Evolutionary conservation across 202 grass and related monocot genomes (phyloP).

Genomic region (Panicum hallii): DNA sequence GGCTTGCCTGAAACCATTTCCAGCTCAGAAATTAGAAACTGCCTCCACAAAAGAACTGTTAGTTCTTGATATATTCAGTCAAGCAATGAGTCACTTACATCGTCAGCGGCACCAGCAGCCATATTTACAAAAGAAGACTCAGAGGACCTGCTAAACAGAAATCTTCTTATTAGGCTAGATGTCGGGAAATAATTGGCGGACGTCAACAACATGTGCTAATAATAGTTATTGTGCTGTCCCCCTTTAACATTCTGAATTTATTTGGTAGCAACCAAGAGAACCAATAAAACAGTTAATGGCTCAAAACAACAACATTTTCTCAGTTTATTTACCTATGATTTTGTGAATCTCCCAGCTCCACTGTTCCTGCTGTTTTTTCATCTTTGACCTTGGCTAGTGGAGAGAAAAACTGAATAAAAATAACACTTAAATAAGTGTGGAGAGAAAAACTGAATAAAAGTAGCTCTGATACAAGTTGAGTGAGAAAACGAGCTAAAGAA

Average conservation of each 20-base stretch:
- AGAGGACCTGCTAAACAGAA: slow-evolving; percentile 60
- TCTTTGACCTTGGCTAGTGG: slow-evolving; percentile 96
- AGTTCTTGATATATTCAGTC: slow-evolving; percentile 28
- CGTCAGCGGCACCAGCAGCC: slow-evolving; percentile 80
- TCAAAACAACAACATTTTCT: slow-evolving; percentile 24
- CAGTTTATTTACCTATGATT: slow-evolving; percentile 58
- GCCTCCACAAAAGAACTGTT: slow-evolving; percentile 21
- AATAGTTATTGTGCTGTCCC: slow-evolving; percentile 18
- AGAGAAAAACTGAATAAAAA: slow-evolving; percentile 90
- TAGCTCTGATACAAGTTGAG: no score
- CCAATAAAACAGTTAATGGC: background rate
- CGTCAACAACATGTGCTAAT: slow-evolving; percentile 11
- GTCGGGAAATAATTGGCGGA: background rate
- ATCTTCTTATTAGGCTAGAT: slow-evolving; percentile 23
- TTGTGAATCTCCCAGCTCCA: slow-evolving; percentile 73
- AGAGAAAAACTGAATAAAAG: no score
- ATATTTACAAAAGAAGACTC: slow-evolving; percentile 97
- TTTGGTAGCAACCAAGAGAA: slow-evolving; percentile 6
- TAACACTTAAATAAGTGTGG: slow-evolving; percentile 20
- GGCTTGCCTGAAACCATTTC: slow-evolving; percentile 67
- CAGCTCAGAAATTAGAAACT: slow-evolving; percentile 24
- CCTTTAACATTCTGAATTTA: slow-evolving; percentile 9
- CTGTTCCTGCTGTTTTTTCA: slow-evolving; percentile 63
- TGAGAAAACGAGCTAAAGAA: slow-evolving; percentile 34
- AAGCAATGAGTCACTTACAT: slow-evolving; percentile 61